These are phyloP conservation scores for Vaccinium macrocarpon DNA, from an alignment of 148 eudicot genomes.

Conservation along the genomic window DNA sequence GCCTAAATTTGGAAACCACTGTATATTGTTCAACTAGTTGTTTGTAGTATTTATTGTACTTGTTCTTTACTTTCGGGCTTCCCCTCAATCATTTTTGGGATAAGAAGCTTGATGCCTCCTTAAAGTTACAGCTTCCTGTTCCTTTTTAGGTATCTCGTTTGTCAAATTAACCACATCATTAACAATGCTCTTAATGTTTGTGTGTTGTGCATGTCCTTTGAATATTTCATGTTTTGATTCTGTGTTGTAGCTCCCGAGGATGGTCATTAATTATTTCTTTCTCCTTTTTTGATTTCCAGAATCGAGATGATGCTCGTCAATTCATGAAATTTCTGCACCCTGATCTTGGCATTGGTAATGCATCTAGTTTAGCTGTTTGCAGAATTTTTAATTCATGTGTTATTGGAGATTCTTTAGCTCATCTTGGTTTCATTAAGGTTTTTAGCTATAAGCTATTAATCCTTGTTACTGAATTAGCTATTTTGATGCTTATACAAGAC, in stretches of 20 bases:
- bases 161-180: not conserved
- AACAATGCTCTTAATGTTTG: not conserved
- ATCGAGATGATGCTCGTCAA: constrained; percentile 90
- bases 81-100: no score
- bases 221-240: not conserved
- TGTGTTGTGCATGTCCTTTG: not conserved
- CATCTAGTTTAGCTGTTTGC: not conserved
- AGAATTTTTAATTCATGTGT: not conserved
- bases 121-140: not conserved
- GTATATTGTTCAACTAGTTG: not conserved
- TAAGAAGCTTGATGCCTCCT: not conserved
- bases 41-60: not conserved
- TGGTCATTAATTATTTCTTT: constrained; percentile 10
- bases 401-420: constrained; percentile 3
- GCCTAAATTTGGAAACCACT: not conserved
- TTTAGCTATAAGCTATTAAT: not conserved
- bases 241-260: not conserved
- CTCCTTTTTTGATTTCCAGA: constrained; percentile 42
- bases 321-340: constrained; percentile 93
- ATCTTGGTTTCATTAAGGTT: constrained; percentile 9
- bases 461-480: constrained; percentile 7
- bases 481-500: not conserved
- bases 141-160: not conserved
- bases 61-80: not conserved
- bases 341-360: constrained; percentile 85